Evolutionary conservation across 2,329 filamentous ascomycete species (phyloP).

Genomic region (Taxawa tesnikishii): DNA sequence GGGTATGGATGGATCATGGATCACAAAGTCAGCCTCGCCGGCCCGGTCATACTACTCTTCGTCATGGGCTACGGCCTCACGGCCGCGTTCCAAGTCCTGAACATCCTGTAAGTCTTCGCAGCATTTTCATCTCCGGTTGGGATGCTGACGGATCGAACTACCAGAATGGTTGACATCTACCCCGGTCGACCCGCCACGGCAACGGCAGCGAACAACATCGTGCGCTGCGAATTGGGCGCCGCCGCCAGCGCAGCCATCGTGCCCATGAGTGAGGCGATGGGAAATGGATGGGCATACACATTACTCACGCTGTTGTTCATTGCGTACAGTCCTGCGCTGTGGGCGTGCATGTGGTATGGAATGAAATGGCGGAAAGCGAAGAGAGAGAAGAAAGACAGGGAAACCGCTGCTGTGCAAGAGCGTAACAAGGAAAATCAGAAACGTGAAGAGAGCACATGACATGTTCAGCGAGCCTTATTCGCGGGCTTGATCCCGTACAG

Average conservation of each 20-base stretch:
- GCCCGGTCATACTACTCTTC: conserved; percentile 15
- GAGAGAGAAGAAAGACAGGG: conserved; percentile 10
- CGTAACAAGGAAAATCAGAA: conserved; percentile 1
- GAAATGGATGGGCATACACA: conserved; percentile 30
- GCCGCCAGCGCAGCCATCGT: conserved; percentile 26
- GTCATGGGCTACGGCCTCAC: conserved; percentile 23
- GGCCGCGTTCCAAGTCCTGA: conserved; percentile 29
- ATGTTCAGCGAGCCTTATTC: too few relatives aligned
- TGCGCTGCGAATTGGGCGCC: conserved; percentile 30
- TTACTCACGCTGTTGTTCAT: conserved; percentile 18
- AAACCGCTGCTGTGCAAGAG: too few relatives aligned
- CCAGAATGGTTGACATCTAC: conserved; percentile 34
- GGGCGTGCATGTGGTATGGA: conserved; percentile 14
- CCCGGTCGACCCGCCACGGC: conserved; percentile 27
- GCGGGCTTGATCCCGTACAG: too few relatives aligned
- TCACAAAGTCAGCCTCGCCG: conserved; percentile 14
- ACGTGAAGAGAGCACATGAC: background rate
- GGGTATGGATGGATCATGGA: conserved; percentile 31
- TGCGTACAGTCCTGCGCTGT: conserved; percentile 8
- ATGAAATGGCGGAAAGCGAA: conserved; percentile 16
- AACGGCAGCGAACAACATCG: conserved; percentile 32
- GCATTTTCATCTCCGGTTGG: too few relatives aligned
- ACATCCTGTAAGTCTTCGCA: too few relatives aligned
- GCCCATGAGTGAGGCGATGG: conserved; percentile 26
- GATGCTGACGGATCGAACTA: too few relatives aligned